Conservation (phyloP, 441 rosid species). For the Erodium trifolium region DNA sequence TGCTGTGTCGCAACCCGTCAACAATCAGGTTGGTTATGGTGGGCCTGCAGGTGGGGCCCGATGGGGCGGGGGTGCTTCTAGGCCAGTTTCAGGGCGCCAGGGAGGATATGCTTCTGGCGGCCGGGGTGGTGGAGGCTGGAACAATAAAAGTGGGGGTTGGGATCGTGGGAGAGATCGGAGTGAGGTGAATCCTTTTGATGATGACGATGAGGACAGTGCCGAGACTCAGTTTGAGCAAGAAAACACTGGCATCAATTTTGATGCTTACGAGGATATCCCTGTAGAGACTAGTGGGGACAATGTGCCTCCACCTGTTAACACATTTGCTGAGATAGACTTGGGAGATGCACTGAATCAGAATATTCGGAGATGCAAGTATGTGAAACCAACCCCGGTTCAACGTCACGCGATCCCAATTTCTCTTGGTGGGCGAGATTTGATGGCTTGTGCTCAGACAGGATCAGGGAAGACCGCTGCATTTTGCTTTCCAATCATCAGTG, state of each 20-base stretch:
- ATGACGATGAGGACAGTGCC: constrained; percentile 16
- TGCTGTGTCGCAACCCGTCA: constrained; percentile 16
- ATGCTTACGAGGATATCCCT: constrained; percentile 58
- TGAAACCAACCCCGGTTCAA: constrained; percentile 54
- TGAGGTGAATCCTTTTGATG: constrained; percentile 48
- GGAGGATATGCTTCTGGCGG: constrained; percentile 20
- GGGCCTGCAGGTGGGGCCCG: constrained; percentile 35
- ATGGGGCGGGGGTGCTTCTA: constrained; percentile 25
- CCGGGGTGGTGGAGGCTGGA: constrained; percentile 34
- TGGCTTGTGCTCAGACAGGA: constrained; percentile 68
- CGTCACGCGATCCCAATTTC: constrained; percentile 51
- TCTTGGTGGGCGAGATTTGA: constrained; percentile 42
- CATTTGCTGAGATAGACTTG: constrained; percentile 52
- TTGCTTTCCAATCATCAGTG: constrained; percentile 59
- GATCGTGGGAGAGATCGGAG: constrained; percentile 32
- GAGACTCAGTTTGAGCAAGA: constrained; percentile 29
- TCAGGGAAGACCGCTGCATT: constrained; percentile 69
- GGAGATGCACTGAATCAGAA: constrained; percentile 44
- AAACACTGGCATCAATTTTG: constrained; percentile 46
- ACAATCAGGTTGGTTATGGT: constrained; percentile 19
- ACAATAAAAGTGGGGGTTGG: constrained; percentile 40
- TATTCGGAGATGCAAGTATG: constrained; percentile 55
- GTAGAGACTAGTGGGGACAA: constrained; percentile 55
- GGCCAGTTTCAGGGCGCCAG: constrained; percentile 32
- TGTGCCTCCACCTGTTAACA: constrained; percentile 47